A percentile compares a stretch with the other conserved stretches of the same genome.
These are phyloP conservation scores for Botryosphaeria dothidea DNA, from an alignment of 2,329 filamentous ascomycete genomes.

Conservation along the genomic window DNA sequence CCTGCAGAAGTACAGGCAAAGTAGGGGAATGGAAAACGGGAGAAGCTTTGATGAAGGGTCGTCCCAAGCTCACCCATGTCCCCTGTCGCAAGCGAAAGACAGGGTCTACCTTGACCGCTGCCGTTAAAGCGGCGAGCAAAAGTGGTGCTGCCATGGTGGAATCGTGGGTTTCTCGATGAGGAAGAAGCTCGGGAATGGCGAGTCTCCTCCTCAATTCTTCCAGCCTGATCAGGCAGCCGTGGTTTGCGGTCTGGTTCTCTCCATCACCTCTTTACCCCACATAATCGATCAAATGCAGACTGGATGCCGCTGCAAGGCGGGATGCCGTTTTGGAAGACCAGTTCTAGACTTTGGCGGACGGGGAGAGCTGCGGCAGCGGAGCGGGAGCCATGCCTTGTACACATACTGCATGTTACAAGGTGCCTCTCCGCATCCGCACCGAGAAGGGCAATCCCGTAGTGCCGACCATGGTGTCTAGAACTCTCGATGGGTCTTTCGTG, in stretches of 20 bases:
- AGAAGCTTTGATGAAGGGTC: conserved; percentile 10
- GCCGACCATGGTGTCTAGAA: neutral
- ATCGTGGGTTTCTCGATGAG: neutral
- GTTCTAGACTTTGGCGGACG: conserved; percentile 4
- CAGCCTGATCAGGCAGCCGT: neutral
- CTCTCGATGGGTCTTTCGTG: neutral
- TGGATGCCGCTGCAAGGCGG: neutral
- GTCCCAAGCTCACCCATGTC: neutral
- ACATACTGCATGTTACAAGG: neutral
- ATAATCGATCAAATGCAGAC: neutral
- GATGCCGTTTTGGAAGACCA: neutral
- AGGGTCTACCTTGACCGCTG: conserved; percentile 7
- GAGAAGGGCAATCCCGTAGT: neutral
- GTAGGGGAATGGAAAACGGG: neutral
- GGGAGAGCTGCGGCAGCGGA: neutral
- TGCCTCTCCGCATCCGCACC: neutral
- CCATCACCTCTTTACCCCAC: neutral
- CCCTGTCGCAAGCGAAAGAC: neutral
- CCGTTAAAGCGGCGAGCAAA: conserved; percentile 10
- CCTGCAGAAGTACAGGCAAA: neutral
- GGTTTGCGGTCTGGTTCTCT: neutral
- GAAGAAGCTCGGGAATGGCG: neutral
- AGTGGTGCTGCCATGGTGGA: neutral
- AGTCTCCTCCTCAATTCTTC: neutral
- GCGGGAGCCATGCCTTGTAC: neutral